Base-by-base conservation (phyloP, 495 filamentous ascomycete genomes). In the Hyphodiscus hymeniophilus region DNA sequence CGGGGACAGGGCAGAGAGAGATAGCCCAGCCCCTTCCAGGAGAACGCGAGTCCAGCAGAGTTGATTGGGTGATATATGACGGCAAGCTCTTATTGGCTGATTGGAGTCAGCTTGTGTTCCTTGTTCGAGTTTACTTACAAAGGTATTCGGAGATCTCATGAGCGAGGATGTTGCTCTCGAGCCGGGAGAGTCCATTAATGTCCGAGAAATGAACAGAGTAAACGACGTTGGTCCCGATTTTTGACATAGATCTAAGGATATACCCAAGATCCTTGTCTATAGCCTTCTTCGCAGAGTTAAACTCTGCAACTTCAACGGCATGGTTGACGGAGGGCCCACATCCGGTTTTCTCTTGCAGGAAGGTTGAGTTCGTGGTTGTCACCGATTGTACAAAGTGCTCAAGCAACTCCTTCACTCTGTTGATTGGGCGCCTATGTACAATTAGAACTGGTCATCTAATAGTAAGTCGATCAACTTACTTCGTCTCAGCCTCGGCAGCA, bases 131-230 rank as follows among this genome's bases (percentile, higher is more conserved):
- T 32, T 45, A 43, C 47, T 24, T 50, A 54, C 51, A 21, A 24
- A 47, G 33, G 35, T 21, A 50, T 36, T 50, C 47, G n/a, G 52
- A 55, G 17, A 55, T 42, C 26, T 55, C 52, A 46, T 55, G 52
- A 13, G 34, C 52, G 1, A 55, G 47, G 42, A 55, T 50, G 22
- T 50, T 46, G 22, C 36, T 47, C 28, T 55, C 52, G 7, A 55
- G 42, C 1, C 41, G 40, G n/a, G 52, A 50, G 1, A 55, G 42
- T 15, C 52, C 52, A 34, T 55, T 55, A 22, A 55, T 46, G 38
- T 55, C 47, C 4, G 52, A 47, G 36, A 6, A 45, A 38, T 55
- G 52, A 12, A 55, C 33, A 11, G 52, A 50, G 20, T 46, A 50
- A 17, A 54, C 32, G 12, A 42, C 32, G 22, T 50, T 28, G 20